These are phyloP conservation scores for Hypoxylon perforatum DNA, from an alignment of 495 filamentous ascomycete species.

Conservation along the genomic window DNA sequence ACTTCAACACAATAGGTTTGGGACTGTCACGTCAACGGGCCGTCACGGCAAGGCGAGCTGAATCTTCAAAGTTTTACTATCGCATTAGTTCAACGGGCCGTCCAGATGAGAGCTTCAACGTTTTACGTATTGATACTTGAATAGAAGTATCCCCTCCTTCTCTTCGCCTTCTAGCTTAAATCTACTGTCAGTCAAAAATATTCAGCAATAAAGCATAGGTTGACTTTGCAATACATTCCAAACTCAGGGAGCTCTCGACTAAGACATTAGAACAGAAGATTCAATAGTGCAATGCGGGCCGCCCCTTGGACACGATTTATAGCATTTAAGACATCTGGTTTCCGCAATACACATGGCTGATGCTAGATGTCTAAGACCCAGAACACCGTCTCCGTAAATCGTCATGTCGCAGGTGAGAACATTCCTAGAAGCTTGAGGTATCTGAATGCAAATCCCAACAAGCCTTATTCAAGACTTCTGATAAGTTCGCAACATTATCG, in stretches of 20 bases:
- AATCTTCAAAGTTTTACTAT: background rate
- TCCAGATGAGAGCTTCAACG: background rate
- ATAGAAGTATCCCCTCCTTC: too few species aligned
- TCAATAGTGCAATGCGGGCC: background rate
- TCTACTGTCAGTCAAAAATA: too few species aligned
- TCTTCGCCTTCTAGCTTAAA: too few species aligned
- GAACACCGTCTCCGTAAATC: too few species aligned
- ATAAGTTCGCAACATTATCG: too few species aligned
- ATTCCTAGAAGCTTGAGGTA: background rate
- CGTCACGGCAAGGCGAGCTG: conserved; percentile 8
- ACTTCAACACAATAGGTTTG: background rate
- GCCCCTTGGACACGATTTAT: background rate
- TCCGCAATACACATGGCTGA: background rate
- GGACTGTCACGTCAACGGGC: conserved; percentile 21
- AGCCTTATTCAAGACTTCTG: background rate
- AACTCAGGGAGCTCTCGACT: background rate
- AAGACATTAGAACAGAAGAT: background rate
- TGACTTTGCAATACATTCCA: too few species aligned
- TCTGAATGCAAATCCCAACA: background rate
- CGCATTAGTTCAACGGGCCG: background rate
- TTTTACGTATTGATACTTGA: background rate
- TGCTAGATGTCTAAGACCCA: background rate
- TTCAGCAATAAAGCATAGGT: too few species aligned
- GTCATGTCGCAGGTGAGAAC: too few species aligned
- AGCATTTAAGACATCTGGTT: too few species aligned